Base-by-base conservation (phyloP, 176 grass and related monocot species). In the Chrysopogon serrulatus region DNA sequence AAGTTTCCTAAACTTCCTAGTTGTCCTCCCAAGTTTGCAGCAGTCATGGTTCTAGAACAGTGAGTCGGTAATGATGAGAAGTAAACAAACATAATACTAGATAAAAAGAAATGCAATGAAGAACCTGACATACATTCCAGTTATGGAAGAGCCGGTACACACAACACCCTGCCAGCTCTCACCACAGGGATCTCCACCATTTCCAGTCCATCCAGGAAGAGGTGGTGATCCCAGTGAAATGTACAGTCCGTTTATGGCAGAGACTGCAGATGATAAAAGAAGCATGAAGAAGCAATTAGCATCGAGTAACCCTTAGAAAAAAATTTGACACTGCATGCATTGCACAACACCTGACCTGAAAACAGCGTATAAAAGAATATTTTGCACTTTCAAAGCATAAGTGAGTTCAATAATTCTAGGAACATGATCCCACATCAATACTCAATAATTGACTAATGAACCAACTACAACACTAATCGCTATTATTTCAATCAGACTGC, bases 21-120 rank as follows among this genome's bases (percentile, higher is more conserved):
- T 84, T 96, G 85, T 49, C 97, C 97, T 83, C 93, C 97, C 79
- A 99, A 83, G 84, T 99, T 99, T 17, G 97, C 97, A 43, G 76
- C 91, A 88, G 89, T 96, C 67, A 99, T 92, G 65, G 79, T 90
- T 91, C 97, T 99, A 89, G 23, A 28, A 93, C 19, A 68, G 61
- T 65, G 48, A 87, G 33, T 30, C 36, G 35, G 70, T 77, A 85
- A 53, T 44, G 53, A 86, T 51, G 40, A 85, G 82, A 66, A 59
- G 31, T 47, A 40, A 76, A 43, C 12, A 11, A 63, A 74, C 62
- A 10, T 19, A 36, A 12, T 1, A n/a, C n/a, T n/a, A 36, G 48
- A 76, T 24, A 17, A 85, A 73, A 74, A 34, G 36, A 65, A 83
- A 78, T 26, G 7, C 57, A 70, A 53, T 35, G 65, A 96, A 92